Evolutionary conservation across 257 asterid species (phyloP).

Genomic region (Solanum peruvianum): DNA sequence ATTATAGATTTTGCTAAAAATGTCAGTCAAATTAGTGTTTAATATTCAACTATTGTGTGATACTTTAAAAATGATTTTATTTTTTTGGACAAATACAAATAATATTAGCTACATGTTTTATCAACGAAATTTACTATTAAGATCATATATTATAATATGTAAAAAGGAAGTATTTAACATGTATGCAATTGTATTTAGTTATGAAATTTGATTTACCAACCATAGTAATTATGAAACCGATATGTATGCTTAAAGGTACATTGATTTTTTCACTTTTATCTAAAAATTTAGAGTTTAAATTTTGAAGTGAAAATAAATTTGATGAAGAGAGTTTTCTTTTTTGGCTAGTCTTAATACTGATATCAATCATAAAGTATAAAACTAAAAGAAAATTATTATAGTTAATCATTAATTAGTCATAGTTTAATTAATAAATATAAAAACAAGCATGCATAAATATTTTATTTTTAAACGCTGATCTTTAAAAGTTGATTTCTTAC

Average conservation of each 20-base stretch:
- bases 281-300: accelerated
- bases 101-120: background rate
- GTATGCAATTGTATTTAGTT: no score
- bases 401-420: no score
- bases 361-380: no score
- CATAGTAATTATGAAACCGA: background rate
- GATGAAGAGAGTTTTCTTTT: no score
- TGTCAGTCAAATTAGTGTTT: background rate
- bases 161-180: background rate
- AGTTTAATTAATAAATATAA: no score
- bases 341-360: no score
- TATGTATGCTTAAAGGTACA: background rate
- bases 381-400: no score
- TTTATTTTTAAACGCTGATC: no score
- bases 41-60: background rate
- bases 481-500: no score
- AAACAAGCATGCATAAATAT: background rate
- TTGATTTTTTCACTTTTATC: no score
- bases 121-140: background rate
- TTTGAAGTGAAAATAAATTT: no score
- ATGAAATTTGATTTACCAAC: no score
- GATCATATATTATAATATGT: background rate
- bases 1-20: background rate
- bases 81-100: background rate
- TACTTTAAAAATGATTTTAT: background rate